These are phyloP conservation scores for Auriscalpium vulgare DNA, from an alignment of 768 basidiomycete genomes.

Conservation along the genomic window DNA sequence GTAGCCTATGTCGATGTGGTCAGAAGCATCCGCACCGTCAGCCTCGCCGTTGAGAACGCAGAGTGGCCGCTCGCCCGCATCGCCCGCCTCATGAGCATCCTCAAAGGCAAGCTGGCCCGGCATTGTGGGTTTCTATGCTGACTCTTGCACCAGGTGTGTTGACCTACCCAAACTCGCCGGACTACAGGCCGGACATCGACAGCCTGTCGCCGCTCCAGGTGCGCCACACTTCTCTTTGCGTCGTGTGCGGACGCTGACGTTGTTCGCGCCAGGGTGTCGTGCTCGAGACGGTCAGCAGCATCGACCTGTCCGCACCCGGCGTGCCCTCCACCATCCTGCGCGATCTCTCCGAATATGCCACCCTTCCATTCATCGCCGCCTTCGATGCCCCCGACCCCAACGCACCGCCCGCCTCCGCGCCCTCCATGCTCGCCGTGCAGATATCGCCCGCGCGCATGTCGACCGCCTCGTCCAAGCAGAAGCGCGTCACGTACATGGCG, in stretches of 20 bases:
- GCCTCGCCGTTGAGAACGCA: slow-evolving; percentile 34
- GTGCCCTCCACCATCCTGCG: slow-evolving; percentile 68
- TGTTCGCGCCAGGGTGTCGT: slow-evolving; percentile 47
- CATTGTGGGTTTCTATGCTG: slow-evolving; percentile 25
- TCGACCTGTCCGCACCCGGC: slow-evolving; percentile 57
- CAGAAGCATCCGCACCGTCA: slow-evolving; percentile 33
- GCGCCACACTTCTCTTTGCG: slow-evolving; percentile 9
- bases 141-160: no score
- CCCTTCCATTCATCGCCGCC: slow-evolving; percentile 79
- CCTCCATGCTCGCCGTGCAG: slow-evolving; percentile 2
- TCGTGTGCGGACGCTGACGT: no score
- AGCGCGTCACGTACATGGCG: slow-evolving; percentile 82
- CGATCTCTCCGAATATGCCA: slow-evolving; percentile 80
- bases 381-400: slow-evolving; percentile 44
- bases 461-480: slow-evolving; percentile 38
- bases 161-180: slow-evolving; percentile 65
- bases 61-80: slow-evolving; percentile 65
- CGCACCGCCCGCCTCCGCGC: slow-evolving; percentile 9
- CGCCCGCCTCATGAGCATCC: slow-evolving; percentile 59
- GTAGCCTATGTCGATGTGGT: slow-evolving; percentile 64
- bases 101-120: slow-evolving; percentile 42
- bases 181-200: slow-evolving; percentile 87
- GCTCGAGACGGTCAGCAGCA: slow-evolving; percentile 56
- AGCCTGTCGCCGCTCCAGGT: slow-evolving; percentile 74
- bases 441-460: slow-evolving; percentile 20